A percentile compares a stretch with the other conserved stretches of the same genome.
These are phyloP conservation scores for Backusella sp. DNA, from an alignment of 192 early-diverging fungal species.

Conservation along the genomic window DNA sequence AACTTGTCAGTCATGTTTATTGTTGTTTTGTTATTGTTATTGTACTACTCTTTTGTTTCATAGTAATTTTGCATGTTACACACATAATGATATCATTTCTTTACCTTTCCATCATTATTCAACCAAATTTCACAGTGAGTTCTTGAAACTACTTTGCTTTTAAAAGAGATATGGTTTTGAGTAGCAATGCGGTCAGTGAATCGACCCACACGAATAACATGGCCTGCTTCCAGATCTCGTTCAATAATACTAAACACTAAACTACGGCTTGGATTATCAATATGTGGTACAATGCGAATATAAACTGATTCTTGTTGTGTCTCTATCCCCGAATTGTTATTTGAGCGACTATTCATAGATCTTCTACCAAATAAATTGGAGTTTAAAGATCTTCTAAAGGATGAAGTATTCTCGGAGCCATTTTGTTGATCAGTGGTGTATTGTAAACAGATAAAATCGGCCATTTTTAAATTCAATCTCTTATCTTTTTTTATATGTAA, in stretches of 20 bases:
- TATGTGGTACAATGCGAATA: slow-evolving; percentile 17
- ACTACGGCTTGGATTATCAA: slow-evolving; percentile 14
- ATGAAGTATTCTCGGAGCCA: neutral
- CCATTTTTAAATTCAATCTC: slow-evolving; percentile 10
- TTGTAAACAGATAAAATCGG: slow-evolving; percentile 16
- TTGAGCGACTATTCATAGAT: neutral
- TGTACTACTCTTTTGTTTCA: neutral
- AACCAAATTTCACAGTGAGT: slow-evolving; percentile 93
- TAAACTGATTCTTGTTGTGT: neutral
- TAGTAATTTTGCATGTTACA: neutral
- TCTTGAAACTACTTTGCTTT: slow-evolving; percentile 91
- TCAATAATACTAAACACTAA: slow-evolving; percentile 56
- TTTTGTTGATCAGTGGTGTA: neutral
- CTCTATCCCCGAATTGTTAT: neutral
- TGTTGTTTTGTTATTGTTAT: neutral
- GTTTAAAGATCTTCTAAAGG: slow-evolving; percentile 22
- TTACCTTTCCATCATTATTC: slow-evolving; percentile 53
- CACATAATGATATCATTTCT: neutral
- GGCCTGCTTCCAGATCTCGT: slow-evolving; percentile 60
- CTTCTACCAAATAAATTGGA: slow-evolving; percentile 11
- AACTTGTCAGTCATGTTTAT: neutral
- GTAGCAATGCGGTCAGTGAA: neutral
- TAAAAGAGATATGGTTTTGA: slow-evolving; percentile 75
- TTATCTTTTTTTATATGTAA: neutral
- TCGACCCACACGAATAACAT: slow-evolving; percentile 62